These are phyloP conservation scores for Candolleomyces eurysporus DNA, from an alignment of 768 basidiomycete species.

Conservation along the genomic window DNA sequence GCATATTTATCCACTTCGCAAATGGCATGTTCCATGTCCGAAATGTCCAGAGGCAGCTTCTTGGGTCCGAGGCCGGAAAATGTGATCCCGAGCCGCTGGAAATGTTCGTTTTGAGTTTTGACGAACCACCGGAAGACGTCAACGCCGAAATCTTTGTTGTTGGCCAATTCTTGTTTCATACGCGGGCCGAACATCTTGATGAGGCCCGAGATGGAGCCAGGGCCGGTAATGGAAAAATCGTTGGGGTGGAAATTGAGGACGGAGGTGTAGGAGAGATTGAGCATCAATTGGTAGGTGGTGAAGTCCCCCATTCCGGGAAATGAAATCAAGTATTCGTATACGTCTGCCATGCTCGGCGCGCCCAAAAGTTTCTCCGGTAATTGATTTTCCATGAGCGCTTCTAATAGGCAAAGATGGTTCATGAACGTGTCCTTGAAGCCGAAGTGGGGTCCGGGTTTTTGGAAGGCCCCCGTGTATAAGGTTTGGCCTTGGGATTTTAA, in stretches of 20 bases:
- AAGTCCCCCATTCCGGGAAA: conserved; percentile 78
- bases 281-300: conserved; percentile 64
- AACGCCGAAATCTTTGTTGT: conserved; percentile 42
- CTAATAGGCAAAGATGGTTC: conserved; percentile 64
- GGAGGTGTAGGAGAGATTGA: conserved; percentile 56
- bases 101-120: conserved; percentile 57
- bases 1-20: conserved; percentile 82
- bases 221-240: conserved; percentile 70
- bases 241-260: conserved; percentile 60
- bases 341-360: conserved; percentile 58
- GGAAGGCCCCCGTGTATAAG: conserved; percentile 73
- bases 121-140: conserved; percentile 66
- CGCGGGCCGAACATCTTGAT: conserved; percentile 58
- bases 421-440: conserved; percentile 44
- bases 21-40: conserved; percentile 75
- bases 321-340: conserved; percentile 55
- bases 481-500: conserved; percentile 33
- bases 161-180: conserved; percentile 27
- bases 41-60: conserved; percentile 53
- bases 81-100: conserved; percentile 52
- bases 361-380: conserved; percentile 46
- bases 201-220: conserved; percentile 67
- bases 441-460: conserved; percentile 65
- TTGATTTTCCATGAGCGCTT: conserved; percentile 55
- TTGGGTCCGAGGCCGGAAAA: conserved; percentile 52